Evolutionary conservation across 345 rosid genomes (phyloP).

Genomic region (Lumnitzera racemosa): DNA sequence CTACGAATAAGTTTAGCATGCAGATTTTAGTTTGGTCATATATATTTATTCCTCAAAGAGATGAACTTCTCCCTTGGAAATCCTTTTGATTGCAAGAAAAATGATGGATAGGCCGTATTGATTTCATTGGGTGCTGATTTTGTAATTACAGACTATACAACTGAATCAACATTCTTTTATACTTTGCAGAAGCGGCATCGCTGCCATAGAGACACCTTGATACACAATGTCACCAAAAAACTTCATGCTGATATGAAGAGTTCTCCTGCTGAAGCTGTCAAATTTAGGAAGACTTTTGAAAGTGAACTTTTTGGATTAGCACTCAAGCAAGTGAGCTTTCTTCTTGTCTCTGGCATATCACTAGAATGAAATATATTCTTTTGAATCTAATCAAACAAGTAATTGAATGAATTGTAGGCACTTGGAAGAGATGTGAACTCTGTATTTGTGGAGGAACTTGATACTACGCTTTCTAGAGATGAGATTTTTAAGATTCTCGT

Average conservation of each 20-base stretch:
- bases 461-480: slow-evolving; percentile 43
- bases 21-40: no score
- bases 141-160: no score
- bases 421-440: slow-evolving; percentile 61
- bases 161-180: not conserved
- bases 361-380: not conserved
- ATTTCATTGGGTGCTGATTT: no score
- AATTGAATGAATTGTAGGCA: slow-evolving; percentile 28
- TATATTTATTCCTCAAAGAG: no score
- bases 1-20: no score
- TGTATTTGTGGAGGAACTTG: slow-evolving; percentile 55
- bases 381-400: not conserved
- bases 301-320: slow-evolving; percentile 63
- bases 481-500: slow-evolving; percentile 52
- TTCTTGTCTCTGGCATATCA: not conserved
- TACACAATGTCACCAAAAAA: slow-evolving; percentile 37
- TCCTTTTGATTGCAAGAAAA: no score
- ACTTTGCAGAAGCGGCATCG: slow-evolving; percentile 47
- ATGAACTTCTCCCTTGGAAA: no score
- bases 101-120: no score
- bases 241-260: slow-evolving; percentile 29
- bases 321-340: slow-evolving; percentile 56
- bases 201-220: slow-evolving; percentile 46
- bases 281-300: slow-evolving; percentile 73
- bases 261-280: slow-evolving; percentile 34